Base-by-base conservation (phyloP, 345 rosid species). In the Citrus hindsii region DNA sequence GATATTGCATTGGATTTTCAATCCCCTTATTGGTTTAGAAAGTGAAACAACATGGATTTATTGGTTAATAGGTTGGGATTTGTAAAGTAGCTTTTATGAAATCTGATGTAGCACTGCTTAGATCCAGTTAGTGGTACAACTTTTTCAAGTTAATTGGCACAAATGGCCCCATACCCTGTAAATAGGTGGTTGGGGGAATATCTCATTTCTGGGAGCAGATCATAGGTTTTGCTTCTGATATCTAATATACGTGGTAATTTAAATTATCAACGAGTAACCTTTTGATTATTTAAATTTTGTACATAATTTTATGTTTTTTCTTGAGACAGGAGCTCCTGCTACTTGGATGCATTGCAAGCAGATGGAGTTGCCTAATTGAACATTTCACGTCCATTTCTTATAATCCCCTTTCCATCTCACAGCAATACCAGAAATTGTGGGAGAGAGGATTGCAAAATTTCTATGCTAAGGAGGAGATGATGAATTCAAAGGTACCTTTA, bases 251-350 rank as follows among this genome's bases (percentile, higher is more conserved):
- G 27, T 33, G 9, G 46, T 19, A 21, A 33, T 66, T 66, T 19
- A 21, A 21, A 21, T 35, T 66, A 9, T 22, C 37, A 7, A 48
- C 22, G n/a, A 16, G 9, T n/a, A 66, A 46, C 7, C 37, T 24
- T 16, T 35, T 8, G 19, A 21, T 70, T 16, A 30, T 42, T 14
- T 63, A 71, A 65, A 59, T 75, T 69, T 38, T 73, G 4, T 40
- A 48, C 1, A 40, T 82, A 5, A 46, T 1, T 53, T 16, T 53
- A 53, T 0, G 72, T 76, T 59, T 42, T 72, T 71, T 70, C 35
- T 81, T 82, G 83, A 74, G 73, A 60, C 87, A 94, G 97, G 97
- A 94, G 84, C 88, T 94, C 42, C 33, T 94, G 84, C 85, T 94
- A 81, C 79, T 91, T 65, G 98, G 98, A 79, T 88, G 91, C 75